Conservation (phyloP, 148 eudicot genomes). For the Camellia sinensis region DNA sequence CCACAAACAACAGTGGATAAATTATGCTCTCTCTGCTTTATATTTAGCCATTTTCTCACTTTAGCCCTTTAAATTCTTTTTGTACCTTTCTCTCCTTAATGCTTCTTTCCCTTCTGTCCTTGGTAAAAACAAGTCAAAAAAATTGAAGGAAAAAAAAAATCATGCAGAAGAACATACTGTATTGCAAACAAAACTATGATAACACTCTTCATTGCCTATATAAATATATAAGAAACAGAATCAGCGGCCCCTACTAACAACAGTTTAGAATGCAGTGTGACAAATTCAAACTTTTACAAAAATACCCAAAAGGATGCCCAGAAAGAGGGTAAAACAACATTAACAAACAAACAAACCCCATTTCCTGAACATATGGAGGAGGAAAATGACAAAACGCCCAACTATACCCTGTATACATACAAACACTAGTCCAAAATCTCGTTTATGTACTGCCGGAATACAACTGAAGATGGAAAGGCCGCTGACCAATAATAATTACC, state of each 20-base stretch:
- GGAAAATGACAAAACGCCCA: slow-evolving; percentile 13
- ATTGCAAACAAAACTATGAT: not conserved
- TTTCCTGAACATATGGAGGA: slow-evolving; percentile 5
- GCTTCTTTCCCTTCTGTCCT: no score
- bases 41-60: no score
- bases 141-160: no score
- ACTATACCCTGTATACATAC: slow-evolving; percentile 18
- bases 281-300: slow-evolving; percentile 2
- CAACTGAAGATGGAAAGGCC: slow-evolving; percentile 10
- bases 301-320: slow-evolving; percentile 17
- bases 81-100: no score
- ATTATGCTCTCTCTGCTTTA: no score
- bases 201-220: no score
- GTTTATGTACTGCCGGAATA: slow-evolving; percentile 20
- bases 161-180: no score
- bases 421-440: slow-evolving; percentile 16
- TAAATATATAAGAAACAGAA: slow-evolving; percentile 1
- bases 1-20: no score
- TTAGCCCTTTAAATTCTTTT: no score
- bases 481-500: slow-evolving; percentile 13
- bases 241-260: slow-evolving; percentile 2
- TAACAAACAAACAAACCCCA: slow-evolving; percentile 1
- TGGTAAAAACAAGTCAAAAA: no score
- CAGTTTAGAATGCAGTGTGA: slow-evolving; percentile 1
- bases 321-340: not conserved